These are phyloP conservation scores for Quercus robur DNA, from an alignment of 306 rosid genomes.

Conservation along the genomic window DNA sequence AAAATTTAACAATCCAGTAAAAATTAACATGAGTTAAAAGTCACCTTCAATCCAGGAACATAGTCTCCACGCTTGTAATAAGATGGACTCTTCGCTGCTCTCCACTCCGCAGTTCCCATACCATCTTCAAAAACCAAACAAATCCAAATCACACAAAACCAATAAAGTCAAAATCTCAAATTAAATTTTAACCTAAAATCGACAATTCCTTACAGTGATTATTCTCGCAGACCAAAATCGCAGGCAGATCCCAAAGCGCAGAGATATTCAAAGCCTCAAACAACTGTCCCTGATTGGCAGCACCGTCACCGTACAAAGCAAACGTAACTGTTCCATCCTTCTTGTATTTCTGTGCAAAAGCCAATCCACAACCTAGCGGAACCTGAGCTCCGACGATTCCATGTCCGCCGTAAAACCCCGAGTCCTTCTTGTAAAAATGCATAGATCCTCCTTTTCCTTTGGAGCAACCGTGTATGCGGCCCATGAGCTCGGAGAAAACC, in stretches of 20 bases:
- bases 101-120: slow-evolving; percentile 99
- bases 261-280: slow-evolving; percentile 90
- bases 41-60: slow-evolving; percentile 91
- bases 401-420: slow-evolving; percentile 82
- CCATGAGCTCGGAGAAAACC: slow-evolving; percentile 77
- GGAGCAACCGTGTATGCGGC: slow-evolving; percentile 69
- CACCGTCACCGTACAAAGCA: slow-evolving; percentile 85
- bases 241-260: slow-evolving; percentile 96
- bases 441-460: slow-evolving; percentile 92
- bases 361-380: slow-evolving; percentile 83
- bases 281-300: slow-evolving; percentile 93
- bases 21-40: background rate
- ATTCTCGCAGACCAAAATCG: slow-evolving; percentile 93
- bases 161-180: background rate
- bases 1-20: background rate
- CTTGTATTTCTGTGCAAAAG: slow-evolving; percentile 77
- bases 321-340: slow-evolving; percentile 80
- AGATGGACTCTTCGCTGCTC: slow-evolving; percentile 83
- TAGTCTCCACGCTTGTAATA: slow-evolving; percentile 97
- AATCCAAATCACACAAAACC: slow-evolving; percentile 9
- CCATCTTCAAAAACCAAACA: slow-evolving; percentile 52
- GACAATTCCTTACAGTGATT: slow-evolving; percentile 72
- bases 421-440: slow-evolving; percentile 82
- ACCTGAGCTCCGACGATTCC: slow-evolving; percentile 97
- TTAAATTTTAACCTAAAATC: background rate